A percentile compares a stretch with the other conserved stretches of the same genome.
phyloP scores from a whole-genome alignment of 2,329 filamentous ascomycete genomes.

The Paecilomyces fulvus region DNA sequence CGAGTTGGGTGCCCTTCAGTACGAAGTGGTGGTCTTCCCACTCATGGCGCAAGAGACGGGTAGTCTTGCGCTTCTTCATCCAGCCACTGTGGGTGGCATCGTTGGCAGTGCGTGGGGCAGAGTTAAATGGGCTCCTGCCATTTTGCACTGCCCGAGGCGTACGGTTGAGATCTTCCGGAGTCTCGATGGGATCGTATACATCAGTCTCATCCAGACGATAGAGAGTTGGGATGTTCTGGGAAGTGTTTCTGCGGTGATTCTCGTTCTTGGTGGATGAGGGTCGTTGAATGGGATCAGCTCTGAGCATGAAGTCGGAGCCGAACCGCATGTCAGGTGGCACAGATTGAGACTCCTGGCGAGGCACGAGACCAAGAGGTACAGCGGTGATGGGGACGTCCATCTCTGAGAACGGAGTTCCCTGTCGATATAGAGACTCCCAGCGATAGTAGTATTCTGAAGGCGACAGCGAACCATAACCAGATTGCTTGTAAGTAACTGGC shows the following conservation, averaged over 20 bases:
- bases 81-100: constrained; percentile 68
- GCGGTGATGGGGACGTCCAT: constrained; percentile 79
- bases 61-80: constrained; percentile 93
- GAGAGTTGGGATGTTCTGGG: constrained; percentile 2
- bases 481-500: constrained; percentile 44
- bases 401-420: constrained; percentile 82
- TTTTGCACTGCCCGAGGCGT: constrained; percentile 13
- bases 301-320: constrained; percentile 35
- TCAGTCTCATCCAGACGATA: constrained; percentile 19
- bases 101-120: constrained; percentile 2
- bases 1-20: constrained; percentile 62
- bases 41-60: constrained; percentile 79
- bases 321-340: constrained; percentile 92
- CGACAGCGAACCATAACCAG: constrained; percentile 27
- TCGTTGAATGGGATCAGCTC: constrained; percentile 38
- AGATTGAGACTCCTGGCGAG: constrained; percentile 75
- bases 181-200: constrained; percentile 21
- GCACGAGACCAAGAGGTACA: constrained; percentile 60
- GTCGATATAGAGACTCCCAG: constrained; percentile 38
- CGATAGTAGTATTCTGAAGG: constrained; percentile 57
- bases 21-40: constrained; percentile 91
- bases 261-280: constrained; percentile 34
- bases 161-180: constrained; percentile 16
- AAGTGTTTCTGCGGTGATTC: constrained; percentile 24
- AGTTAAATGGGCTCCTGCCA: constrained; percentile 12